phyloP scores from a whole-genome alignment of 768 basidiomycete species.

The Lactarius sp. region DNA sequence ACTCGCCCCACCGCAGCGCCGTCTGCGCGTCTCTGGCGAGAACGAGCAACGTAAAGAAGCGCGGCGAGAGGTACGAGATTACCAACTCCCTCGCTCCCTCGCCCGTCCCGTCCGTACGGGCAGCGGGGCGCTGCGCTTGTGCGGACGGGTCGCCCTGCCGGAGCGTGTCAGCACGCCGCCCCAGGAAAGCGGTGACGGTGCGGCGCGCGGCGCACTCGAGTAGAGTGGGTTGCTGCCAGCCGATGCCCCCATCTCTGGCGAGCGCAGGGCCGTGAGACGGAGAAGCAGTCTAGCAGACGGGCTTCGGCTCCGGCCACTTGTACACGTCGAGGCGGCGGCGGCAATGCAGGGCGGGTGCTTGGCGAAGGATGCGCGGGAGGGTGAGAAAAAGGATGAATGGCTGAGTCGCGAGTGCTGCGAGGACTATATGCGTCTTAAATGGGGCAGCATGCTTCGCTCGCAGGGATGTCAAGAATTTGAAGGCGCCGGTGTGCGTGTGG shows the following conservation, averaged over 20 bases:
- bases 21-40: not conserved
- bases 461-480: conserved; percentile 53
- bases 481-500: conserved; percentile 31
- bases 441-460: conserved; percentile 15
- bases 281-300: not conserved
- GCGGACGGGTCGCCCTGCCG: conserved; percentile 31
- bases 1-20: not conserved
- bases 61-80: conserved; percentile 36
- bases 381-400: not conserved
- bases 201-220: not conserved
- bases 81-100: not conserved
- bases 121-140: not conserved
- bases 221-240: not conserved
- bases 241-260: not conserved
- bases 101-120: not conserved
- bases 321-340: not conserved
- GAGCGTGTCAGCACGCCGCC: conserved; percentile 38
- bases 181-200: conserved; percentile 32
- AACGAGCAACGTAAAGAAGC: no score
- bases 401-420: conserved; percentile 37
- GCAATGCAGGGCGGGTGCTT: no score
- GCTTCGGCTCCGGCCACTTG: not conserved
- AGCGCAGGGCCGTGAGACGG: not conserved
- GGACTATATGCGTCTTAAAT: conserved; percentile 30
- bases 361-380: no score